Base-by-base conservation (phyloP, 2,329 filamentous ascomycete species). In the Amphichorda felina region DNA sequence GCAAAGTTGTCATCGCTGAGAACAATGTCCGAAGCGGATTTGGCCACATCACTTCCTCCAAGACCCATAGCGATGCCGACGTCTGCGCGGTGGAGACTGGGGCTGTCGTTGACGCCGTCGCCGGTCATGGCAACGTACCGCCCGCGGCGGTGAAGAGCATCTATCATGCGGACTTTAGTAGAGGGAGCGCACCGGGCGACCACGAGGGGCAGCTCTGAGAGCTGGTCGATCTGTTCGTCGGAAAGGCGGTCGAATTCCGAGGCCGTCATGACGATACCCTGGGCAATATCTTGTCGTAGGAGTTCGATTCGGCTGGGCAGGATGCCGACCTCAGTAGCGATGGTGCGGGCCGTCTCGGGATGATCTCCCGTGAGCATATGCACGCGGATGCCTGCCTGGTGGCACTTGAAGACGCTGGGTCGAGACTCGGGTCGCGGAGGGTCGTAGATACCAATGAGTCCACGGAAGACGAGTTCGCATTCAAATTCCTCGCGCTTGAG, bases 91-190 rank as follows among this genome's bases (percentile, higher is more conserved):
- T 79, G 75, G 17, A 82, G 64, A 11, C 74, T 78, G 1, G 78
- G 79, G 7, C 72, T 73, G 48, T 82, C 79, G 41, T 82, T 82
- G 22, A 82, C 78, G 33, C 78, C 78, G 44, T 82, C 79, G 34
- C 78, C 78, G 19, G 76, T 82, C 76, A 82, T 82, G 33, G 75
- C 76, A 26, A 70, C 73, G 47, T 75, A 82, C 13, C 61, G 59
- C 22, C 65, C 64, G 30, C 76, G 69, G 15, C 78, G 66, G 47
- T 82, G 78, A 14, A 83, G 64, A n/a, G 78, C 78, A 39, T 80
- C 75, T 38, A 84, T 81, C 79, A 84, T 83, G 30, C 77, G 70
- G 8, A 82, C 78, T 49, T 84, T 84, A 4, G 79, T 83, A 18
- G 70, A 68, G 0, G 80, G 79, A 2, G 77, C 74, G 47, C 79